These are phyloP conservation scores for Suillus paluster DNA, from an alignment of 768 basidiomycete genomes.

Conservation along the genomic window DNA sequence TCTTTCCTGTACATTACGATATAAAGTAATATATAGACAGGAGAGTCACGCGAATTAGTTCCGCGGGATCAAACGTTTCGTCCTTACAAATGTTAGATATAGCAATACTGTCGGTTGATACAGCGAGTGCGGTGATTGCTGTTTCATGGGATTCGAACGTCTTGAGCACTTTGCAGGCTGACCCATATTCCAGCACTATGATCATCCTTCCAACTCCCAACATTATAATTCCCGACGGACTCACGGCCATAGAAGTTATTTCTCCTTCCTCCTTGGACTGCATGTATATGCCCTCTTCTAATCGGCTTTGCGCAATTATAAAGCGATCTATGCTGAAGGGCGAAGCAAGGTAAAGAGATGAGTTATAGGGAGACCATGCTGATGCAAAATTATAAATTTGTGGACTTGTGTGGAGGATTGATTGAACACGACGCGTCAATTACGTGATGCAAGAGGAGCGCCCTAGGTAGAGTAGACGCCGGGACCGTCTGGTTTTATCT, in stretches of 20 bases:
- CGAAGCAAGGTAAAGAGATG: slow-evolving; percentile 57
- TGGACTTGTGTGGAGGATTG: no score
- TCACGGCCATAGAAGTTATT: slow-evolving; percentile 36
- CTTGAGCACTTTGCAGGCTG: slow-evolving; percentile 43
- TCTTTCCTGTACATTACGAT: no score
- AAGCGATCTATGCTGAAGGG: slow-evolving; percentile 55
- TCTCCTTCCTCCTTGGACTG: slow-evolving; percentile 26
- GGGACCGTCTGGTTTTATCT: no score
- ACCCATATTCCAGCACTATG: slow-evolving; percentile 52
- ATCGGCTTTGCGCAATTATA: slow-evolving; percentile 47
- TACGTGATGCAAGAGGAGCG: no score
- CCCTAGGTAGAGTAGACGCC: no score
- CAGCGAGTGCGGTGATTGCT: slow-evolving; percentile 54
- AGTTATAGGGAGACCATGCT: slow-evolving; percentile 63
- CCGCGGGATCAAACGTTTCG: no score
- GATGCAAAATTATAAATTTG: slow-evolving; percentile 44
- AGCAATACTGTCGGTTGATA: slow-evolving; percentile 63
- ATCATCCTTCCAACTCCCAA: slow-evolving; percentile 51
- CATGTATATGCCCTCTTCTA: slow-evolving; percentile 47
- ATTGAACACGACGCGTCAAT: no score
- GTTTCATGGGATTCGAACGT: slow-evolving; percentile 57
- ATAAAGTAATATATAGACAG: no score
- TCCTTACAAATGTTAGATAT: no score
- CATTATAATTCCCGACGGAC: slow-evolving; percentile 47
- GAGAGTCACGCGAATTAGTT: no score